These are phyloP conservation scores for Mycena sanguinolenta DNA, from an alignment of 768 basidiomycete genomes.

Conservation along the genomic window DNA sequence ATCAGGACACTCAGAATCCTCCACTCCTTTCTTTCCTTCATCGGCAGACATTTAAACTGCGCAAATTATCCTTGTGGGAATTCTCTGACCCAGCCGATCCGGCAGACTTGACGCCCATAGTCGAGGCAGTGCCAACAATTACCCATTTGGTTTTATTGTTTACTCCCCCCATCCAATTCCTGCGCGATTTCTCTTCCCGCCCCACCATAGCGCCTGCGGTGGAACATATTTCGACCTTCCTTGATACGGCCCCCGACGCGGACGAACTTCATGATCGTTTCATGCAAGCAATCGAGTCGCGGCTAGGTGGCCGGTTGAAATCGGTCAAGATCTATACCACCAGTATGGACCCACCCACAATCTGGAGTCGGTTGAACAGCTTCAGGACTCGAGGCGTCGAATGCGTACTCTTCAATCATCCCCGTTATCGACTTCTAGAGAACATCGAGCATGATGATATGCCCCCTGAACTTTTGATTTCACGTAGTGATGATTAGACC, in stretches of 20 bases:
- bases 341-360: too few species aligned
- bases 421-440: too few species aligned
- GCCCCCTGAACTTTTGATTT: too few species aligned
- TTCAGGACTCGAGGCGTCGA: too few species aligned
- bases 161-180: neutral
- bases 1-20: neutral
- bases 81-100: neutral
- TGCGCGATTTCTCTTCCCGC: neutral
- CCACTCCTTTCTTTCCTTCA: neutral
- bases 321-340: neutral
- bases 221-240: neutral
- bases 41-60: neutral
- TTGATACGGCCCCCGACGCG: too few species aligned
- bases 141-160: neutral
- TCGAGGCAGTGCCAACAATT: conserved; percentile 1
- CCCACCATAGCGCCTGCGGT: neutral
- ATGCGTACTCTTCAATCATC: too few species aligned
- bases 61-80: neutral
- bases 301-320: neutral
- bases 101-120: neutral
- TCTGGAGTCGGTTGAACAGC: too few species aligned
- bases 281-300: neutral
- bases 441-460: too few species aligned
- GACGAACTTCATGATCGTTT: neutral
- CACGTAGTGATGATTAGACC: too few species aligned